A percentile compares a stretch with the other conserved stretches of the same genome.
Evolutionary conservation across 345 rosid genomes (phyloP).

Genomic region (Citrus inodora): DNA sequence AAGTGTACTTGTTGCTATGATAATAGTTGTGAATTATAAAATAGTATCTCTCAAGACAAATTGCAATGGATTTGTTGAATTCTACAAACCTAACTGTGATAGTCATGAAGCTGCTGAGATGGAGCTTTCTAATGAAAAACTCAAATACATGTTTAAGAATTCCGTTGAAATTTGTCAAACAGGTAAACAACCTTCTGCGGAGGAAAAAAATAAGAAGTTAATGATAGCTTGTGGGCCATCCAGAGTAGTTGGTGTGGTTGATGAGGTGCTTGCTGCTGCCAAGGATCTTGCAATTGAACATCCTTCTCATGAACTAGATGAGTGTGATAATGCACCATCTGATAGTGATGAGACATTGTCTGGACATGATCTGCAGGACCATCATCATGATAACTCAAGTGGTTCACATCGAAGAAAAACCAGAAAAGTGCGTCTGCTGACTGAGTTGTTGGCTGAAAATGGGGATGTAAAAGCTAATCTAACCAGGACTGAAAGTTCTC

Average conservation of each 20-base stretch:
- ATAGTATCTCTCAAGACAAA: conserved; percentile 27
- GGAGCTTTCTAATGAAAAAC: conserved; percentile 17
- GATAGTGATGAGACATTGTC: conserved; percentile 48
- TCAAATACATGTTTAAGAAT: conserved; percentile 8
- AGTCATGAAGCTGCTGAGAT: conserved; percentile 24
- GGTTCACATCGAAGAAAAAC: conserved; percentile 55
- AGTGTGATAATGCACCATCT: conserved; percentile 39
- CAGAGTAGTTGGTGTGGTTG: conserved; percentile 28
- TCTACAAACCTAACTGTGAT: conserved; percentile 14
- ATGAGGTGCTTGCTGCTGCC: conserved; percentile 28
- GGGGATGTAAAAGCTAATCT: conserved; percentile 26
- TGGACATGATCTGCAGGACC: conserved; percentile 20
- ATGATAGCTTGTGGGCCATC: conserved; percentile 26
- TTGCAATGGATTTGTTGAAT: conserved; percentile 24
- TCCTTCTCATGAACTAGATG: conserved; percentile 37
- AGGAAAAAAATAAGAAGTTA: conserved; percentile 21
- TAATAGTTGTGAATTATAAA: conserved; percentile 26
- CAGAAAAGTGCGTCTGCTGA: conserved; percentile 64
- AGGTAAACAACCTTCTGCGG: conserved; percentile 23
- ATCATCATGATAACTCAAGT: conserved; percentile 27
- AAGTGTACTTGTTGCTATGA: conserved; percentile 8
- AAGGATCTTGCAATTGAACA: conserved; percentile 24
- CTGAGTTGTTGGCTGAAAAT: conserved; percentile 60
- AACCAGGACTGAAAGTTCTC: conserved; percentile 30
- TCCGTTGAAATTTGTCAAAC: conserved; percentile 14